Percentiles rank a stretch among this genome's conserved stretches.
Conservation (phyloP, 1,139 yeast genomes). For the Yamadazyma dushanensis region DNA sequence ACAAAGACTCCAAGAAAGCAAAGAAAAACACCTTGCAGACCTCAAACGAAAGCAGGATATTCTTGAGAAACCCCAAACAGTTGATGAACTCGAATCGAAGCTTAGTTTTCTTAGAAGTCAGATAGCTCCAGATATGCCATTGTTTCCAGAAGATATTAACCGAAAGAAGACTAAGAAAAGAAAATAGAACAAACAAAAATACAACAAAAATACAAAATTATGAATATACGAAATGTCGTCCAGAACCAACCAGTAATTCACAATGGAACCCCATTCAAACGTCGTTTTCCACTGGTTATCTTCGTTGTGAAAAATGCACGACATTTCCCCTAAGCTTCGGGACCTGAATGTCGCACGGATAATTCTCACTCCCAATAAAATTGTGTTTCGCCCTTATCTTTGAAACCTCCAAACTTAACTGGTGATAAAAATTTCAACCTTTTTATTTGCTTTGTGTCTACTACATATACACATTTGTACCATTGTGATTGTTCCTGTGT, state of each 20-base stretch:
- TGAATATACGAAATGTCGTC: not conserved
- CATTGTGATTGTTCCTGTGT: no score
- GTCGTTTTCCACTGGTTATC: no score
- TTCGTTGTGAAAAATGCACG: no score
- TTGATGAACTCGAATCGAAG: conserved; percentile 38
- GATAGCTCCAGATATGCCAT: conserved; percentile 23
- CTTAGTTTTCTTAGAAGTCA: conserved; percentile 27
- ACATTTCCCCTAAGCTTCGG: no score
- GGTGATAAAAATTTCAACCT: not conserved
- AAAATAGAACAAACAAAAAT: not conserved
- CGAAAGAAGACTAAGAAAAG: not conserved
- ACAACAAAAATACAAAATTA: not conserved
- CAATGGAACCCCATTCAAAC: no score
- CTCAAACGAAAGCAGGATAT: conserved; percentile 26
- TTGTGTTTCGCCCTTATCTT: conserved; percentile 5
- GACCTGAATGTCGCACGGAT: conserved; percentile 1
- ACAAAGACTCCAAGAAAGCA: conserved; percentile 18
- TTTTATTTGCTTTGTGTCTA: not conserved
- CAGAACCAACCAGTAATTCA: no score
- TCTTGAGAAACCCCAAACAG: conserved; percentile 30
- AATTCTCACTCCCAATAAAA: conserved; percentile 5
- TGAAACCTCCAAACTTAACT: conserved; percentile 2
- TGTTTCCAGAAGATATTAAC: conserved; percentile 22
- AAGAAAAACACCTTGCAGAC: conserved; percentile 18
- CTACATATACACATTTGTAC: not conserved